Percentiles rank a stretch among this genome's conserved stretches.
phyloP scores from a whole-genome alignment of 192 early-diverging fungal species.

The Linnemannia hyalina region DNA sequence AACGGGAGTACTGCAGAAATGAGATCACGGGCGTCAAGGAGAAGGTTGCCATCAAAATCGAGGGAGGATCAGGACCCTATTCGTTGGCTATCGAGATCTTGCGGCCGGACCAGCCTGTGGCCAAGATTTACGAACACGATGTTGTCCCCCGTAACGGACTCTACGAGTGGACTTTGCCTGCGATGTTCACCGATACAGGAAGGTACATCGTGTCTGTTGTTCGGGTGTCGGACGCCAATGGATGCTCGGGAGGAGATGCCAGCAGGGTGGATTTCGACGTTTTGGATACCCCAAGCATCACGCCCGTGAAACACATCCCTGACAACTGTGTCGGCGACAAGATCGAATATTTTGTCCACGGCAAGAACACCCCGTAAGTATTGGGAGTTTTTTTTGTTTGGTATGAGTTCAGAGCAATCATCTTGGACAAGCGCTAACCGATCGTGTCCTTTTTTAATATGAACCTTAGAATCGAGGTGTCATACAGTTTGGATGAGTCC shows the following conservation, averaged over 20 bases:
- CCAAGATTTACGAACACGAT: slow-evolving; percentile 39
- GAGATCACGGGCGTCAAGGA: slow-evolving; percentile 41
- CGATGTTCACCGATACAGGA: slow-evolving; percentile 41
- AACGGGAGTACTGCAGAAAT: slow-evolving; percentile 43
- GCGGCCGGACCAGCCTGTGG: slow-evolving; percentile 31
- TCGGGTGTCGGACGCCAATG: slow-evolving; percentile 33
- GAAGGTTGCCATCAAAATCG: slow-evolving; percentile 38
- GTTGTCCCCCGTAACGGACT: slow-evolving; percentile 35
- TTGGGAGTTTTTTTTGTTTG: not conserved
- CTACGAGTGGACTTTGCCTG: slow-evolving; percentile 43
- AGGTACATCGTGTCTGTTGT: slow-evolving; percentile 33
- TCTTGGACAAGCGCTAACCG: not conserved
- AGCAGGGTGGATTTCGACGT: slow-evolving; percentile 45
- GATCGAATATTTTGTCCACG: slow-evolving; percentile 41
- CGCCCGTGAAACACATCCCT: slow-evolving; percentile 15
- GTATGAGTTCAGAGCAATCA: not conserved
- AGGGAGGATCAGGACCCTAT: slow-evolving; percentile 38
- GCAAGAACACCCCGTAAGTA: slow-evolving; percentile 32
- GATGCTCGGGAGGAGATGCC: slow-evolving; percentile 27
- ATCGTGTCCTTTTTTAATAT: not conserved
- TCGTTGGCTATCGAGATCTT: slow-evolving; percentile 38
- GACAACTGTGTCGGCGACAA: slow-evolving; percentile 47
- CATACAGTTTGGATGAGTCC: slow-evolving; percentile 32
- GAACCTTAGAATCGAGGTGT: slow-evolving; percentile 38
- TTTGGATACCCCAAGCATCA: slow-evolving; percentile 39